Percentiles rank a stretch among this genome's conserved stretches.
Evolutionary conservation across 805 yeast genomes (phyloP).

Genomic region (Yarrowia deformans): DNA sequence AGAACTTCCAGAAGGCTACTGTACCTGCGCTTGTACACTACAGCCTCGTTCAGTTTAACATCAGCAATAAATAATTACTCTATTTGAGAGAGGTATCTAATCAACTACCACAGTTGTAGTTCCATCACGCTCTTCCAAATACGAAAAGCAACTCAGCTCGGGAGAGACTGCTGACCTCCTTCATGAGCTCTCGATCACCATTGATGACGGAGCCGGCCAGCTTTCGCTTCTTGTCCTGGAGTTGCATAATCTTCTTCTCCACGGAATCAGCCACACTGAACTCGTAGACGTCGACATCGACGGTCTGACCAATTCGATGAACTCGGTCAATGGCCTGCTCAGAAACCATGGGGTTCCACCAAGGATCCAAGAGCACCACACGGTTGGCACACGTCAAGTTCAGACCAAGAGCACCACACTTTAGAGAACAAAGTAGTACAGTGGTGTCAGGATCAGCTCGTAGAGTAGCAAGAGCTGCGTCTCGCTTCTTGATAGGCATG

Average conservation of each 20-base stretch:
- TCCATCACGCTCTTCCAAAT: constrained; percentile 40
- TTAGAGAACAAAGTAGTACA: constrained; percentile 55
- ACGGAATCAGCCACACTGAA: constrained; percentile 53
- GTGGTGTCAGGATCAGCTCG: constrained; percentile 47
- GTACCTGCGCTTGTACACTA: neutral
- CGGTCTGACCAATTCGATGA: constrained; percentile 58
- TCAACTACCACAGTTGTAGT: neutral
- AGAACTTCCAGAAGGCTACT: constrained; percentile 4
- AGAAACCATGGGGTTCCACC: constrained; percentile 62
- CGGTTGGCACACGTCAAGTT: constrained; percentile 55
- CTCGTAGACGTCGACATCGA: constrained; percentile 56
- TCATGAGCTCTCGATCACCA: constrained; percentile 43
- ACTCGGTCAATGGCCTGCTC: constrained; percentile 63
- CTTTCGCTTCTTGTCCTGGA: constrained; percentile 52
- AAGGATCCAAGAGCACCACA: constrained; percentile 56
- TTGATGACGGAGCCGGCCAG: constrained; percentile 51
- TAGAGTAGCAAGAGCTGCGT: constrained; percentile 47
- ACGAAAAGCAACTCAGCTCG: constrained; percentile 46
- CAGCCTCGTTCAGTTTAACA: neutral
- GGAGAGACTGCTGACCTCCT: constrained; percentile 44
- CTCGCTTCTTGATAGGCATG: constrained; percentile 49
- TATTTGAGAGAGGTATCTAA: neutral
- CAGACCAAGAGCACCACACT: constrained; percentile 57
- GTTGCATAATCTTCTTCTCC: constrained; percentile 52
- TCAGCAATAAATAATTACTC: constrained; percentile 9